Conservation (phyloP, 1,139 yeast genomes). For the Hanseniaspora uvarum region DNA sequence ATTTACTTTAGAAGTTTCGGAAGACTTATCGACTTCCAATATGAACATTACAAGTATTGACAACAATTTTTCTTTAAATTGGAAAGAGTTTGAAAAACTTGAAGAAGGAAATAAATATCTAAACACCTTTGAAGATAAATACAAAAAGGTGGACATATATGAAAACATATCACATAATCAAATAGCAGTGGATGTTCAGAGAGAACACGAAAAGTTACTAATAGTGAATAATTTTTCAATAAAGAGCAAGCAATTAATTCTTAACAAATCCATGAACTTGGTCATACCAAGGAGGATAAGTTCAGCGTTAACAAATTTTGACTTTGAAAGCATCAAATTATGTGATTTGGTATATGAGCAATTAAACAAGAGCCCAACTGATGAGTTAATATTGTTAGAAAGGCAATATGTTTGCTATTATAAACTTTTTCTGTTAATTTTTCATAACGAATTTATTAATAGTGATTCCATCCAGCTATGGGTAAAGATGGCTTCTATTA, state of each 20-base stretch:
- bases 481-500: slow-evolving; percentile 18
- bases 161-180: neutral
- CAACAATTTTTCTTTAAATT: neutral
- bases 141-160: neutral
- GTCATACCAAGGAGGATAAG: slow-evolving; percentile 22
- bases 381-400: slow-evolving; percentile 21
- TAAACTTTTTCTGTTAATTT: slow-evolving; percentile 22
- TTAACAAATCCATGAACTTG: slow-evolving; percentile 21
- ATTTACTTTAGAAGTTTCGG: neutral
- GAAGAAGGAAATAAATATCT: neutral
- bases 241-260: slow-evolving; percentile 22
- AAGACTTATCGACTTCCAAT: neutral
- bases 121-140: neutral
- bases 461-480: slow-evolving; percentile 22
- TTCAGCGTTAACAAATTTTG: slow-evolving; percentile 23
- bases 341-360: slow-evolving; percentile 20
- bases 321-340: slow-evolving; percentile 22
- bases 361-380: neutral
- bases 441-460: slow-evolving; percentile 25
- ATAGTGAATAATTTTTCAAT: slow-evolving; percentile 22
- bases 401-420: slow-evolving; percentile 23
- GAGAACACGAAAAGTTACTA: slow-evolving; percentile 24
- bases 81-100: neutral
- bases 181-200: slow-evolving; percentile 19
- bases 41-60: neutral